Base-by-base conservation (phyloP, 345 rosid genomes). In the Clarkia xantiana region DNA sequence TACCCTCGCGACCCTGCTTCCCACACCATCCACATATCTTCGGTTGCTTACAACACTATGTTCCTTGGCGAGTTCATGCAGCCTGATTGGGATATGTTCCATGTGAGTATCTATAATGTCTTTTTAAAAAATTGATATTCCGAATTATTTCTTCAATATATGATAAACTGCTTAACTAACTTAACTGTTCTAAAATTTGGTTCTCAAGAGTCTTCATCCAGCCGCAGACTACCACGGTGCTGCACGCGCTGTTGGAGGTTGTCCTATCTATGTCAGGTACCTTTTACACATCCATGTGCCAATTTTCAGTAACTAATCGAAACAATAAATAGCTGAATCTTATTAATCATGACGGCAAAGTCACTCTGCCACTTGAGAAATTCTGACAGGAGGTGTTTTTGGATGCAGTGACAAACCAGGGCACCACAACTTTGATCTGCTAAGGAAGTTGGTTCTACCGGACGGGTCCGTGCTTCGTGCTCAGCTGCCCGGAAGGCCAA, bases 51-150 rank as follows among this genome's bases (percentile, higher is more conserved):
- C 53, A 91, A 91, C 68, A 72, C 86, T 0, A 76, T 91, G 49
- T 86, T 91, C 74, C 94, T 91, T 8, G 98, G 98, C 41, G 98
- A 91, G 63, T 86, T 91, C 54, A 81, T 87, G 95, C 98, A 84
- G 58, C 96, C 96, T 64, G 98, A 91, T 54, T 91, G 98, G 98
- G 98, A 91, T 70, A 91, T 91, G 98, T 91, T 91, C 68, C 98
- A 91, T 55, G 96, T 86, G 72, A 74, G 96, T 74, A n/a, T 61
- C 74, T 29, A 5, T 5, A 2, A 71, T 66, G 82, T 69, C 19
- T 56, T 48, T 46, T 14, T 15, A 41, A 45, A 36, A 25, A 18
- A 4, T 14, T 23, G 41, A 29, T 10, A 14, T 42, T n/a, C 17
- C 40, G 22, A 42, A 7, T 49, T 3, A 20, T 10, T 42, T 19